A percentile compares a stretch with the other conserved stretches of the same genome.
Evolutionary conservation across 75 land plant species (phyloP).

Genomic region (Cryptomeria japonica): DNA sequence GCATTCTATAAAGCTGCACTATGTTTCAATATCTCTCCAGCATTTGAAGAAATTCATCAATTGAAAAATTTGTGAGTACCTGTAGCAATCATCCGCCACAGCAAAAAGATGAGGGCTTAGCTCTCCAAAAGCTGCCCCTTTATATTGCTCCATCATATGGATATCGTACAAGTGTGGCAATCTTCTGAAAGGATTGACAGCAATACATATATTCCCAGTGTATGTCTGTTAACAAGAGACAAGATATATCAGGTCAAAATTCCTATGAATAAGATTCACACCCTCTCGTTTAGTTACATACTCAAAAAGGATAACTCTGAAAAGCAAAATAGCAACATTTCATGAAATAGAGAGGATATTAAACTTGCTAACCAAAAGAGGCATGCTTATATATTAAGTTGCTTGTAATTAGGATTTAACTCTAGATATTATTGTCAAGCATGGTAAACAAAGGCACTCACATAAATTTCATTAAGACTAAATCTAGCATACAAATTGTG

Average conservation of each 20-base stretch:
- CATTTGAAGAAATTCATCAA: neutral
- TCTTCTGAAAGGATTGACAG: slow-evolving; percentile 85
- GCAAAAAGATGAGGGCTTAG: slow-evolving; percentile 90
- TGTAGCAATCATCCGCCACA: slow-evolving; percentile 75
- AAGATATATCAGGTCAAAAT: slow-evolving; percentile 4
- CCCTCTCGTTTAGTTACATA: neutral
- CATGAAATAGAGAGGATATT: neutral
- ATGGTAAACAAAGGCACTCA: slow-evolving; percentile 27
- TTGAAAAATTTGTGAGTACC: slow-evolving; percentile 31
- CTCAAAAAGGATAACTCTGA: neutral
- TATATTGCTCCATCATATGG: slow-evolving; percentile 94
- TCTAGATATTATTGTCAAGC: neutral
- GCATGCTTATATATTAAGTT: neutral
- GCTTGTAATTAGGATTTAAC: neutral
- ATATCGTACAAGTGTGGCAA: slow-evolving; percentile 83
- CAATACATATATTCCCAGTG: slow-evolving; percentile 86
- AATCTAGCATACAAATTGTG: slow-evolving; percentile 66
- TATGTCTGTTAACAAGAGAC: slow-evolving; percentile 57
- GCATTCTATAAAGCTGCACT: neutral
- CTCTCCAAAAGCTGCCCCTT: slow-evolving; percentile 87
- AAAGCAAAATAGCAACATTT: neutral
- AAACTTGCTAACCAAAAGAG: neutral
- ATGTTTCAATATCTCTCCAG: neutral
- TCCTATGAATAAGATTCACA: neutral
- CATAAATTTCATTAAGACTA: slow-evolving; percentile 72